Percentiles rank a stretch among this genome's conserved stretches.
phyloP scores from a whole-genome alignment of 1,139 yeast genomes.

The Geotrichum aggregatum region DNA sequence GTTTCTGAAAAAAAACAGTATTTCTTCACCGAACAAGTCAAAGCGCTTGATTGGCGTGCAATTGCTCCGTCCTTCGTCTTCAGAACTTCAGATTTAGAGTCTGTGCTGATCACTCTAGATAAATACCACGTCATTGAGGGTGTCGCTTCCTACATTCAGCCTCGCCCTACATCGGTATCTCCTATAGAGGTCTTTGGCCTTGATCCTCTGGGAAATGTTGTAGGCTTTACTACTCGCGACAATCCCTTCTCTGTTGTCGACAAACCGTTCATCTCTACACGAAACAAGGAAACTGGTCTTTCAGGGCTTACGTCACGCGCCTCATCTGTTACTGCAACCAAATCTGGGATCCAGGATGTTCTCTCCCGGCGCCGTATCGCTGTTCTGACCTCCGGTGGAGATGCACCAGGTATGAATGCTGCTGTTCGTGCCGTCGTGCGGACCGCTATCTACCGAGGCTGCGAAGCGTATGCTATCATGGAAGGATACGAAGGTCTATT shows the following conservation, averaged over 20 bases:
- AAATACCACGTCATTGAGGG: conserved; percentile 17
- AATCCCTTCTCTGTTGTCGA: conserved; percentile 36
- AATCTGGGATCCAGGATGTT: conserved; percentile 4
- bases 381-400: conserved; percentile 98
- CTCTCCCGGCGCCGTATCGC: conserved; percentile 58
- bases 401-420: conserved; percentile 98
- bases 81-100: conserved; percentile 31
- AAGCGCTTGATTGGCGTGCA: conserved; percentile 40
- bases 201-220: conserved; percentile 58
- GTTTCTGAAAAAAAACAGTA: conserved; percentile 22
- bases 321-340: conserved; percentile 4
- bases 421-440: conserved; percentile 92
- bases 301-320: conserved; percentile 9
- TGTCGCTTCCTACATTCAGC: conserved; percentile 29
- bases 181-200: conserved; percentile 48
- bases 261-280: conserved; percentile 16
- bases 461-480: conserved; percentile 88
- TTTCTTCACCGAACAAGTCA: conserved; percentile 25
- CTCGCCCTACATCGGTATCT: conserved; percentile 37
- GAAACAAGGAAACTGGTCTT: conserved; percentile 8
- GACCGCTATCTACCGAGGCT: conserved; percentile 80
- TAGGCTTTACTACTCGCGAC: conserved; percentile 50
- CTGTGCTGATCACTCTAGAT: conserved; percentile 20
- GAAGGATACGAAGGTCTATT: conserved; percentile 96
- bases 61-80: conserved; percentile 36